A percentile compares a stretch with the other conserved stretches of the same genome.
These are phyloP conservation scores for Hansenula anomala DNA, from an alignment of 1,139 yeast genomes.

Conservation along the genomic window DNA sequence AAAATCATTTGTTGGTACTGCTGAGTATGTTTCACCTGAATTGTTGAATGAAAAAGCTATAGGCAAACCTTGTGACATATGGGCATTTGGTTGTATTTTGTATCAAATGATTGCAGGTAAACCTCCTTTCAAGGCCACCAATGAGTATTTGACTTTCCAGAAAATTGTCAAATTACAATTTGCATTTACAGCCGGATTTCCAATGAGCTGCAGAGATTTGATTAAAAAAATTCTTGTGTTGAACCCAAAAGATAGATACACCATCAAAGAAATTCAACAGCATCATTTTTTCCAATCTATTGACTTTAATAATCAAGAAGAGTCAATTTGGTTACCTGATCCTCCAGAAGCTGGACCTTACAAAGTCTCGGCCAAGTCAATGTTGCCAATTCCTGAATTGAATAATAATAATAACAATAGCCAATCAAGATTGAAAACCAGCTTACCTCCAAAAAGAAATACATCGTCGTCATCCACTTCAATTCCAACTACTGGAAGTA, in stretches of 20 bases:
- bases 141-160: slow-evolving; percentile 92
- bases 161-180: slow-evolving; percentile 83
- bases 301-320: slow-evolving; percentile 56
- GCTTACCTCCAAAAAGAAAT: slow-evolving; percentile 30
- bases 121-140: slow-evolving; percentile 96
- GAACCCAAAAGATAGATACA: slow-evolving; percentile 66
- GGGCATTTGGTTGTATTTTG: slow-evolving; percentile 96
- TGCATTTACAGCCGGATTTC: slow-evolving; percentile 75
- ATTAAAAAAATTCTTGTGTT: slow-evolving; percentile 63
- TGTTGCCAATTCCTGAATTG: slow-evolving; percentile 35
- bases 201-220: slow-evolving; percentile 64
- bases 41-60: slow-evolving; percentile 75
- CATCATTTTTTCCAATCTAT: slow-evolving; percentile 73
- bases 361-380: slow-evolving; percentile 41
- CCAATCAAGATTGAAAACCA: slow-evolving; percentile 15
- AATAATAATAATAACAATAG: slow-evolving; percentile 13
- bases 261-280: slow-evolving; percentile 62
- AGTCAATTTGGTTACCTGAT: slow-evolving; percentile 57
- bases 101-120: slow-evolving; percentile 91
- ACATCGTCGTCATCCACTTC: slow-evolving; percentile 24
- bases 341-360: slow-evolving; percentile 83
- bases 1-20: slow-evolving; percentile 76
- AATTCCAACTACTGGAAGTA: slow-evolving; percentile 5
- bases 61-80: slow-evolving; percentile 85
- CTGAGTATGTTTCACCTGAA: slow-evolving; percentile 88